Evolutionary conservation across 345 rosid genomes (phyloP).

Genomic region (Populus euphratica): DNA sequence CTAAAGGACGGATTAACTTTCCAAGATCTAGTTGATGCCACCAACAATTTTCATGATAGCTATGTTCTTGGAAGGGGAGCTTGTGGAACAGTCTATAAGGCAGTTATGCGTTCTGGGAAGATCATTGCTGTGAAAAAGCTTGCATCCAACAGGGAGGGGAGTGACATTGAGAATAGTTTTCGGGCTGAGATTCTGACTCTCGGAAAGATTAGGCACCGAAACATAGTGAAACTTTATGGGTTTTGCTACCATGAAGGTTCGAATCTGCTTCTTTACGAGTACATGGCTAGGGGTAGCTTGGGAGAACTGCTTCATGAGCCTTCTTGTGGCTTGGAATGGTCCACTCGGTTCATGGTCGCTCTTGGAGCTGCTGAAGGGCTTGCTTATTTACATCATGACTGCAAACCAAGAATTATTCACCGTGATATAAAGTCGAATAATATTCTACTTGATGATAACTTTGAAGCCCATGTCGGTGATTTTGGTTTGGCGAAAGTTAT

Average conservation of each 20-base stretch:
- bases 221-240: conserved; percentile 76
- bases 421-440: conserved; percentile 83
- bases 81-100: conserved; percentile 73
- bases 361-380: conserved; percentile 83
- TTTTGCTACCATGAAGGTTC: conserved; percentile 70
- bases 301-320: conserved; percentile 64
- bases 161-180: conserved; percentile 60
- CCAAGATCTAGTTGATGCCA: conserved; percentile 66
- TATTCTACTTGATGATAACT: conserved; percentile 62
- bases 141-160: conserved; percentile 55
- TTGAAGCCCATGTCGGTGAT: conserved; percentile 86
- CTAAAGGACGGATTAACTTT: conserved; percentile 65
- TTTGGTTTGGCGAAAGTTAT: conserved; percentile 79
- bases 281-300: conserved; percentile 74
- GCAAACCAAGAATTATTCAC: conserved; percentile 71
- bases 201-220: conserved; percentile 76
- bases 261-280: conserved; percentile 70
- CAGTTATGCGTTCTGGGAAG: conserved; percentile 57
- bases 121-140: conserved; percentile 72
- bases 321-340: conserved; percentile 51
- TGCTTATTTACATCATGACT: conserved; percentile 74
- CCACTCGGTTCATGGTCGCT: conserved; percentile 58
- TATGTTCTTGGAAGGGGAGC: conserved; percentile 70
- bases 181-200: conserved; percentile 75
- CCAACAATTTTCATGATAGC: conserved; percentile 59